phyloP scores from a whole-genome alignment of 192 early-diverging fungal genomes.

The Coemansia sp. region DNA sequence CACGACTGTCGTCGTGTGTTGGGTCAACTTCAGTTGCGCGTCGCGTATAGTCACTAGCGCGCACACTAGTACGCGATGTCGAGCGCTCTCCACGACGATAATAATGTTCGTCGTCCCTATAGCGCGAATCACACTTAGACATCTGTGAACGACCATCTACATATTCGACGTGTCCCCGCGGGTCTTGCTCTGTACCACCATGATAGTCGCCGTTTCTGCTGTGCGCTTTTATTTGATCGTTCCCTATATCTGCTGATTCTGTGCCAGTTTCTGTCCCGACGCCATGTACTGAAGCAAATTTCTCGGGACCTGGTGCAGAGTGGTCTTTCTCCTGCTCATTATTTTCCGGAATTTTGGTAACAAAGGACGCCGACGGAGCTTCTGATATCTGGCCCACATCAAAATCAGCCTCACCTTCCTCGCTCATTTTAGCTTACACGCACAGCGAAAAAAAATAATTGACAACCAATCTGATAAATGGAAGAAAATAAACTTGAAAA shows the following conservation, averaged over 20 bases:
- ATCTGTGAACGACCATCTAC: conserved; percentile 9
- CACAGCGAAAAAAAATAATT: neutral
- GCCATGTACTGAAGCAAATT: neutral
- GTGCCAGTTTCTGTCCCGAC: neutral
- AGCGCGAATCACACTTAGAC: conserved; percentile 7
- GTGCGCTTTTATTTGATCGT: neutral
- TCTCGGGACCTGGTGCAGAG: neutral
- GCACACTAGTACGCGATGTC: conserved; percentile 21
- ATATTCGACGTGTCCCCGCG: conserved; percentile 9
- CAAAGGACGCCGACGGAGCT: conserved; percentile 1
- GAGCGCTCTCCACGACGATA: conserved; percentile 13
- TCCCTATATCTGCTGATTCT: neutral
- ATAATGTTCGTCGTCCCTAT: conserved; percentile 10
- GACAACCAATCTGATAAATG: neutral
- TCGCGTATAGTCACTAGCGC: conserved; percentile 15
- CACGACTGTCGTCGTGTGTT: neutral
- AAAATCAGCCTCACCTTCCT: conserved; percentile 49
- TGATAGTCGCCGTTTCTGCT: conserved; percentile 1
- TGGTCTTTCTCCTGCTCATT: neutral
- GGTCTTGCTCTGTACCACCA: conserved; percentile 12
- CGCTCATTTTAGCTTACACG: conserved; percentile 34
- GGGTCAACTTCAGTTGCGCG: conserved; percentile 9
- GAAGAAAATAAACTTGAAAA: neutral
- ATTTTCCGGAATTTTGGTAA: neutral
- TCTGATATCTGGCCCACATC: conserved; percentile 36